Evolutionary conservation across 1,284 basidiomycete genomes (phyloP), one percentile per base, ranked within the genome.

Genomic region (Blastosporella zonata): DNA sequence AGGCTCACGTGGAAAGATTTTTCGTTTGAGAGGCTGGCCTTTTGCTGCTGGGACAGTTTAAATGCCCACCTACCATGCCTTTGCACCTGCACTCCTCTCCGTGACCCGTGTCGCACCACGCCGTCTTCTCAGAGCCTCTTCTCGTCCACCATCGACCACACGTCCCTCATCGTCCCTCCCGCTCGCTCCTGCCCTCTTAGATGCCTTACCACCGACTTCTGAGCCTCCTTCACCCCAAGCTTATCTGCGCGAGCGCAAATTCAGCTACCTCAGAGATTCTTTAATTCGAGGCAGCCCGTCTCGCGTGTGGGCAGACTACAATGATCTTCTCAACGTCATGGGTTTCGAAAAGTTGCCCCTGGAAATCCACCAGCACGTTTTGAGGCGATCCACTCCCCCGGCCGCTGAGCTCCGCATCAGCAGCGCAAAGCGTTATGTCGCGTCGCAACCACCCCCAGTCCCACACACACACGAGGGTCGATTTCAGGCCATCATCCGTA

Each of bases 331-430:
- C 42, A 69, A 71, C 51, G 60, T 68, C 50, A 62, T 77, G 34
- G 80, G 73, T 35, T 62, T 62, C 53, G 67, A 74, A 21, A 62
- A 63, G 18, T 67, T 89, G 42, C 84, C 87, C 10, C 63, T 84
- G 18, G 73, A 81, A 52, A 57, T 84, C 13, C 87, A 90, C 64
- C 83, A 81, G 58, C 65, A 72, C 27, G 84, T 87, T 47, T 75
- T 90, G 17, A 77, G 84, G 27, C 77, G 70, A 53, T 87, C 84
- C 59, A 77, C 81, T 1, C 75, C 75, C 1, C 59, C 75, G 3
- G 63, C 70, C 21, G 56, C 63, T 3, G 53, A 68, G 29, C 67
- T 84, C 20, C 79, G 82, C n/a, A 58, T 62, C 2, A 60, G 68
- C 17, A 62, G 71, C 20, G 67, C 71, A 1, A 68, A 64, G 33